Base-by-base conservation (phyloP, 2,329 filamentous ascomycete species). In the Fusarium fujikuroi region DNA sequence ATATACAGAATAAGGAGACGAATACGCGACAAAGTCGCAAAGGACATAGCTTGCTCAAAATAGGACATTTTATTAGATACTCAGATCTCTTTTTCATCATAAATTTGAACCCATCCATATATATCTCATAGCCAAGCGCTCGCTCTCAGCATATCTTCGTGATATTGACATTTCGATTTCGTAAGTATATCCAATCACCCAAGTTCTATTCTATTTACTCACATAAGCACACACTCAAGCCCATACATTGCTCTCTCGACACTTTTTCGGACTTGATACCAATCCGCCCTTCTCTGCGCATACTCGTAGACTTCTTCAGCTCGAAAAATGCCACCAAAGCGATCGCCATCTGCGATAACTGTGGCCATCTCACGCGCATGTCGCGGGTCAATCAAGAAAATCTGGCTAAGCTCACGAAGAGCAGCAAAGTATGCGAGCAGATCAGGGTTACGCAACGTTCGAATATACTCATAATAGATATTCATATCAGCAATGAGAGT, bases 211-310 rank as follows among this genome's bases (percentile, higher is more conserved):
- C 11, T 18, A 43, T 40, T 9, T 42, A 25, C 28, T 87, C 83
- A 98, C 95, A 98, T 98, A 47, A 97, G 79, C 50, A 80, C 81
- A 82, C 96, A 99, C 68, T 96, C 95, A 81, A 97, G 90, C 9
- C 96, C 96, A 83, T 98, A 98, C 95, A 99, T 98, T 70, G 95
- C 95, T 83, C 93, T 92, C 86, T 99, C 96, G 10, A 99, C 96
- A 72, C 95, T 91, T 73, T 89, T 90, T 84, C 92, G 93, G 16
- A 99, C 94, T 76, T 92, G 88, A 80, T 96, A 97, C 96, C 96
- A 99, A 84, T 99, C 96, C 56, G 95, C 95, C 75, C 96, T 87
- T 75, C 96, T 87, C 83, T 98, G 95, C 3, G 95, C 96, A 84
- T 97, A 99, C 85, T 98, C 95, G 78, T 97, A 97, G 7, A 98